Percentiles rank a stretch among this genome's conserved stretches.
These are phyloP conservation scores for Thoreauomyces humboldtii DNA, from an alignment of 192 early-diverging fungal genomes.

Conservation along the genomic window DNA sequence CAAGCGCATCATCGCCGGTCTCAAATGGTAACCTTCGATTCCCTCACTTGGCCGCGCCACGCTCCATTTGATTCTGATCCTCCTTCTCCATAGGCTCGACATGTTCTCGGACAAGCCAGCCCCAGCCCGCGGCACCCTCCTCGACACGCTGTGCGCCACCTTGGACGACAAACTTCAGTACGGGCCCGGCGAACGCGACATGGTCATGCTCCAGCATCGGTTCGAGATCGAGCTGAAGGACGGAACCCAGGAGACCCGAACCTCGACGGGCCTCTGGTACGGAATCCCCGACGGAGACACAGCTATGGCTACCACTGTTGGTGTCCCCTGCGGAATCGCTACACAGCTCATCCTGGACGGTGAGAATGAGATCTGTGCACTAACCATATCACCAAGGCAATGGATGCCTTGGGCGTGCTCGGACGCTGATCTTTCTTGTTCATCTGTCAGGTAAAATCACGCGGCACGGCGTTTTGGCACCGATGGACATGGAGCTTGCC, in stretches of 20 bases:
- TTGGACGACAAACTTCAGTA: slow-evolving; percentile 97
- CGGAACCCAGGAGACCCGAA: slow-evolving; percentile 74
- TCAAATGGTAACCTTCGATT: slow-evolving; percentile 49
- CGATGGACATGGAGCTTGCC: slow-evolving; percentile 42
- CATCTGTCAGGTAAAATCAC: slow-evolving; percentile 33
- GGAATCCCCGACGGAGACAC: slow-evolving; percentile 53
- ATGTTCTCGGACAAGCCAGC: slow-evolving; percentile 74
- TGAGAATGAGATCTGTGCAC: too few relatives aligned
- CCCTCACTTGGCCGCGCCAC: background rate
- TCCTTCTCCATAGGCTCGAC: slow-evolving; percentile 73
- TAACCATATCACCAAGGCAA: too few relatives aligned
- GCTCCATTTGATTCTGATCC: slow-evolving; percentile 4
- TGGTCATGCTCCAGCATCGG: slow-evolving; percentile 96
- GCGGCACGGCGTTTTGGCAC: slow-evolving; percentile 44
- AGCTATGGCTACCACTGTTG: slow-evolving; percentile 62
- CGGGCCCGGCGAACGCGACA: slow-evolving; percentile 85
- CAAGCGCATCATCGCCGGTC: slow-evolving; percentile 42
- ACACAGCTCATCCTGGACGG: slow-evolving; percentile 61
- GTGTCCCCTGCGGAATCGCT: slow-evolving; percentile 57
- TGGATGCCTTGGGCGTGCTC: too few relatives aligned
- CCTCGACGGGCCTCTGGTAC: slow-evolving; percentile 54
- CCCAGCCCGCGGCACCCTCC: slow-evolving; percentile 63
- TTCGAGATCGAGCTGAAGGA: slow-evolving; percentile 92
- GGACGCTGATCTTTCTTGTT: background rate
- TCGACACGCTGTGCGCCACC: slow-evolving; percentile 89